Evolutionary conservation across 2,329 filamentous ascomycete species (phyloP).

Genomic region (Xylaria sp.): DNA sequence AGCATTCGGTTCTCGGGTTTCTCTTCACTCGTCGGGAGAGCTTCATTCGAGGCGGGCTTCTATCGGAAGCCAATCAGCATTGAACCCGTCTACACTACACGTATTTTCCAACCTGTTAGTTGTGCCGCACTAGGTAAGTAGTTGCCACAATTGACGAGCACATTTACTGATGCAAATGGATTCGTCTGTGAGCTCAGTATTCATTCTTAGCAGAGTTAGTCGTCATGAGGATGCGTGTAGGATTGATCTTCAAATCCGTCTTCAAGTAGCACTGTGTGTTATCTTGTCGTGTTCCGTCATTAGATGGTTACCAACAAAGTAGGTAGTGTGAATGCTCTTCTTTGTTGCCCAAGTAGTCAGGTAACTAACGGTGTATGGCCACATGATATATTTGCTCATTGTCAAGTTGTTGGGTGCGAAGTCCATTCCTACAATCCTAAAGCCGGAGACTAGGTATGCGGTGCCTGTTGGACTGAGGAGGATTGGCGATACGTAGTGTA

Average conservation of each 20-base stretch:
- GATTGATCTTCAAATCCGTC: slow-evolving; percentile 32
- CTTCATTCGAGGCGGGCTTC: not conserved
- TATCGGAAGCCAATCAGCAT: slow-evolving; percentile 10
- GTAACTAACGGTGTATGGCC: slow-evolving; percentile 12
- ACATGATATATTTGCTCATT: slow-evolving; percentile 5
- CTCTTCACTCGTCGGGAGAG: not conserved
- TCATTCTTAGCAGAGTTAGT: slow-evolving; percentile 2
- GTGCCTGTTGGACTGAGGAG: not conserved
- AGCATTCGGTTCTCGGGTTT: not conserved
- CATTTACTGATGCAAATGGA: not conserved
- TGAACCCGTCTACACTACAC: slow-evolving; percentile 2
- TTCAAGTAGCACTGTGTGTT: slow-evolving; percentile 7
- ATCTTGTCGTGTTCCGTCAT: not conserved
- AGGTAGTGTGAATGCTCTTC: not conserved
- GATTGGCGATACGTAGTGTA: not conserved
- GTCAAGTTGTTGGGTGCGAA: not conserved
- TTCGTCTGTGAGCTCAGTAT: not conserved
- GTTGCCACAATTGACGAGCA: slow-evolving; percentile 21
- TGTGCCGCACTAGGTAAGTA: not conserved
- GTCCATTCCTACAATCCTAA: slow-evolving; percentile 7
- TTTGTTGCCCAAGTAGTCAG: slow-evolving; percentile 15
- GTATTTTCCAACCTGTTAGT: not conserved
- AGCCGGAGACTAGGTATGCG: not conserved
- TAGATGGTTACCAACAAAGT: not conserved
- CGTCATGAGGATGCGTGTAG: slow-evolving; percentile 33